These are phyloP conservation scores for Hypholoma sublateritium DNA, from an alignment of 768 basidiomycete genomes.

Conservation along the genomic window DNA sequence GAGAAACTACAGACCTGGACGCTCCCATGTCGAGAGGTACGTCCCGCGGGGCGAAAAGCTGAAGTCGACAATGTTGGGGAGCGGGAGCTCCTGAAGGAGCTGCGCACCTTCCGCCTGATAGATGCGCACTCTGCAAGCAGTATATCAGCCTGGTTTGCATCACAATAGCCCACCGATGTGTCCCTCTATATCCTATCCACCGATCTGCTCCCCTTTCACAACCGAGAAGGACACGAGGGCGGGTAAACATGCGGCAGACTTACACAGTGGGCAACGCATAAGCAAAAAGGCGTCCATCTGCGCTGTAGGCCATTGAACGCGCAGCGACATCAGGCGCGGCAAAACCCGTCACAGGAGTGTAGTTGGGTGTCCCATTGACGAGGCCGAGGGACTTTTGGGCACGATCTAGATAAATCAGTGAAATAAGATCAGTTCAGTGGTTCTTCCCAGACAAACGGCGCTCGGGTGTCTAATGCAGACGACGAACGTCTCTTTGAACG, in stretches of 20 bases:
- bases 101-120: constrained; percentile 72
- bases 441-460: constrained; percentile 11
- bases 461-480: constrained; percentile 9
- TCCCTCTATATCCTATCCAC: background rate
- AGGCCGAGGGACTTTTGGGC: constrained; percentile 93
- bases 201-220: background rate
- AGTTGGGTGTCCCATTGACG: constrained; percentile 79
- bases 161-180: background rate
- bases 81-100: constrained; percentile 71
- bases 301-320: constrained; percentile 78
- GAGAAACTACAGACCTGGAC: constrained; percentile 54
- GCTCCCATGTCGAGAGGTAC: constrained; percentile 94
- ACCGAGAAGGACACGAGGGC: background rate
- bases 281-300: constrained; percentile 85
- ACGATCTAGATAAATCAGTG: constrained; percentile 56
- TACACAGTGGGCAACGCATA: constrained; percentile 77
- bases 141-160: background rate
- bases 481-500: too few species aligned
- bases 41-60: constrained; percentile 92
- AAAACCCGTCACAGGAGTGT: constrained; percentile 63
- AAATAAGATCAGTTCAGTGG: constrained; percentile 17
- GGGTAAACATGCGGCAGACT: constrained; percentile 32
- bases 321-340: constrained; percentile 67
- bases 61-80: constrained; percentile 79
- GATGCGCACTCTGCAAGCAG: constrained; percentile 61